These are phyloP conservation scores for Lactarius sanguifluus DNA, from an alignment of 768 basidiomycete genomes.

Conservation along the genomic window DNA sequence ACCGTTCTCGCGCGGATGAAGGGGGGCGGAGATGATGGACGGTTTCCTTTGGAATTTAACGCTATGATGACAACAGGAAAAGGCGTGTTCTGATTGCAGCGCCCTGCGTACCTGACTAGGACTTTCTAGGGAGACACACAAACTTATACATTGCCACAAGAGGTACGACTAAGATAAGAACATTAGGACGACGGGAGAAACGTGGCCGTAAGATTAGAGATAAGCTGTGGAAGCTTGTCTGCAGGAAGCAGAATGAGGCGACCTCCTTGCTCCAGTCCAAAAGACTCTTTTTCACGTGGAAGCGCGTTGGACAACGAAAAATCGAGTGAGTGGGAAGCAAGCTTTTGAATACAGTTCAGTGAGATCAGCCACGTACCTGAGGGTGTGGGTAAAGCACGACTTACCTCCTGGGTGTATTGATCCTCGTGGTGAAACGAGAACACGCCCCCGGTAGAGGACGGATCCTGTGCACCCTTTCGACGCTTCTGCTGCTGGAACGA, in stretches of 20 bases:
- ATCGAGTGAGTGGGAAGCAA: constrained; percentile 51
- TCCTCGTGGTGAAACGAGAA: constrained; percentile 89
- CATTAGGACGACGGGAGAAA: constrained; percentile 11
- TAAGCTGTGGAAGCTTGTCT: constrained; percentile 43
- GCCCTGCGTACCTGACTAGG: not conserved
- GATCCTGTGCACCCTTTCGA: constrained; percentile 36
- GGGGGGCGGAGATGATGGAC: not conserved
- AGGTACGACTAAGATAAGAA: not conserved
- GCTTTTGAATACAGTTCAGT: constrained; percentile 37
- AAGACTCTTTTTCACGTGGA: constrained; percentile 60
- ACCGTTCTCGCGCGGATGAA: not conserved
- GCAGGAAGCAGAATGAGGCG: constrained; percentile 62
- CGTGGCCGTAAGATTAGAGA: constrained; percentile 30
- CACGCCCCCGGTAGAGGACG: constrained; percentile 49
- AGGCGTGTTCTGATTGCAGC: not conserved
- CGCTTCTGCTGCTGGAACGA: constrained; percentile 41
- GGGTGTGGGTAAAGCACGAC: constrained; percentile 29
- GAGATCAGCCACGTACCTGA: not conserved
- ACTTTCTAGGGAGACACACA: not conserved
- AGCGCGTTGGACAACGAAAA: constrained; percentile 54
- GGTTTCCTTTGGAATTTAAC: not conserved
- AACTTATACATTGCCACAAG: not conserved
- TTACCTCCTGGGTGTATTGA: constrained; percentile 64
- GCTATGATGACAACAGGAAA: constrained; percentile 2
- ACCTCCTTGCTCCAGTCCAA: constrained; percentile 70